Evolutionary conservation across 257 asterid species (phyloP).

Genomic region (Forsythia viridissima): DNA sequence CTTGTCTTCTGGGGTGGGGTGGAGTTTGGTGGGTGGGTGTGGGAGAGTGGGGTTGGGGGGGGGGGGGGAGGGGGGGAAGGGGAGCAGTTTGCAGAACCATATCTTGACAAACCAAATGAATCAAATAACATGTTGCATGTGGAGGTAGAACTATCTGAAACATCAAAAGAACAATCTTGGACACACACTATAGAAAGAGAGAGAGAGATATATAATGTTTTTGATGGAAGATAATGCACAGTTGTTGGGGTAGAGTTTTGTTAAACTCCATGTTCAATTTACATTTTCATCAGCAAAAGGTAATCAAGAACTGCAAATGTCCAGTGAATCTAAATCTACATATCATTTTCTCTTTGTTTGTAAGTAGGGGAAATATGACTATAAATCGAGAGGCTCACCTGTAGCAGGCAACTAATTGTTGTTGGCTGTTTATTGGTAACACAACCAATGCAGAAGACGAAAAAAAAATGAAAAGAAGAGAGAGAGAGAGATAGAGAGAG

Average conservation of each 20-base stretch:
- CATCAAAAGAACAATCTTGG: background rate
- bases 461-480: constrained; percentile 11
- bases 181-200: background rate
- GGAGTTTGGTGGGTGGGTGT: background rate
- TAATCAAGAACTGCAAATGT: background rate
- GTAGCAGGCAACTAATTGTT: background rate
- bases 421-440: background rate
- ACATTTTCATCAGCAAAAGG: background rate
- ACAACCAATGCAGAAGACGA: constrained; percentile 27
- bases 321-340: background rate
- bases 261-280: background rate
- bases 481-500: constrained; percentile 9
- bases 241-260: background rate
- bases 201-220: background rate
- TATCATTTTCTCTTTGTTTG: too few species aligned
- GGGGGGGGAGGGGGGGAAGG: background rate
- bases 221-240: background rate
- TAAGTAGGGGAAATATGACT: background rate
- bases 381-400: constrained; percentile 18
- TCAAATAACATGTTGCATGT: background rate
- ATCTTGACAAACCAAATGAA: background rate
- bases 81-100: background rate
- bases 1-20: background rate
- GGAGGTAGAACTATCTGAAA: background rate
- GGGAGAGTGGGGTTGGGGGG: background rate